Evolutionary conservation across 148 eudicot species (phyloP).

Genomic region (Rhododendron ferrugineum): DNA sequence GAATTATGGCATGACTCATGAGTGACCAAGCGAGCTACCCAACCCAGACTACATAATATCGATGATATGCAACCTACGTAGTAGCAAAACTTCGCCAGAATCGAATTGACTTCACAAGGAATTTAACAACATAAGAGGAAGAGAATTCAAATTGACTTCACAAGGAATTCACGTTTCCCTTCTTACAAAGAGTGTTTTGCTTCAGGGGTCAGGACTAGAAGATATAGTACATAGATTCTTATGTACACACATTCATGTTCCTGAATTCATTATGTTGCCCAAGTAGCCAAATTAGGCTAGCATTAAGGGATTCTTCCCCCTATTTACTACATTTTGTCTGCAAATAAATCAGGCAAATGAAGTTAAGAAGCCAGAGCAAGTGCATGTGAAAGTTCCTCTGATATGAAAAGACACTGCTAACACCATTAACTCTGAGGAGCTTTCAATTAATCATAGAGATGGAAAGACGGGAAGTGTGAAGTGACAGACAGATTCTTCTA

Average conservation of each 20-base stretch:
- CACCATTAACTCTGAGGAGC: background rate
- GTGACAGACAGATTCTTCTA: background rate
- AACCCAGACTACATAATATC: too few species aligned
- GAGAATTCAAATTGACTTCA: background rate
- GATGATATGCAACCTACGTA: too few species aligned
- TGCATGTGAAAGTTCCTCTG: too few species aligned
- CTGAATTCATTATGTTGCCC: background rate
- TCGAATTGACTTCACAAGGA: too few species aligned
- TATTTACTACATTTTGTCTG: background rate
- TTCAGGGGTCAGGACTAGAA: background rate
- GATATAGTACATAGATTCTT: background rate
- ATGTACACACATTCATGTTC: background rate
- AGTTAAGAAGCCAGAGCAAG: too few species aligned
- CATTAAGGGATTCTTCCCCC: background rate
- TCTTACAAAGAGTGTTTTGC: background rate
- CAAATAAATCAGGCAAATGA: background rate
- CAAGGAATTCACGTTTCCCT: background rate
- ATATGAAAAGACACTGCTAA: constrained; percentile 6
- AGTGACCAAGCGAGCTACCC: too few species aligned
- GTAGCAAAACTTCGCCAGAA: too few species aligned
- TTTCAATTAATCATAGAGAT: too few species aligned
- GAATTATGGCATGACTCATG: too few species aligned
- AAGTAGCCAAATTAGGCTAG: background rate
- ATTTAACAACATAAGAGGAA: background rate
- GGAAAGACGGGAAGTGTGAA: background rate